Conservation (phyloP, 192 early-diverging fungal genomes). For the Coemansia sp. region DNA sequence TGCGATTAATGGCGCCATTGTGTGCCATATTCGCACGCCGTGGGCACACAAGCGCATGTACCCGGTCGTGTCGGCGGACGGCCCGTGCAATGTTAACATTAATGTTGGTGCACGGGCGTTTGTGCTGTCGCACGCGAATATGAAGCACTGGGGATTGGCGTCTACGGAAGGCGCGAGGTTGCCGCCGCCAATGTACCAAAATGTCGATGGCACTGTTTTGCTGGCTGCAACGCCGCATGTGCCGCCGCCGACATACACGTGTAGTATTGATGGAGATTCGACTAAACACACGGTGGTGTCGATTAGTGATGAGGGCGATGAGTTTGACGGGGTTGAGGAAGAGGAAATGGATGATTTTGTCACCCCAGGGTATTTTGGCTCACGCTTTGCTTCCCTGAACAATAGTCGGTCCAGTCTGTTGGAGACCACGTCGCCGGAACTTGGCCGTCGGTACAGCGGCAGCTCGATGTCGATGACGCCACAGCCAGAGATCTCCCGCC, state of each 20-base stretch:
- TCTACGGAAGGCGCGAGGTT: constrained; percentile 41
- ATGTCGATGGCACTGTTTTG: constrained; percentile 63
- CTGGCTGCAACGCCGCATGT: constrained; percentile 26
- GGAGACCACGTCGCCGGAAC: background rate
- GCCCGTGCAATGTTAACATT: constrained; percentile 42
- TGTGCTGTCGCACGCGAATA: constrained; percentile 50
- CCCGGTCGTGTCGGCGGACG: constrained; percentile 50
- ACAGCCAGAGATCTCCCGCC: background rate
- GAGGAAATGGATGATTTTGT: constrained; percentile 1
- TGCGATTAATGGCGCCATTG: constrained; percentile 67
- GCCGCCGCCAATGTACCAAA: constrained; percentile 58
- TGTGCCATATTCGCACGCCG: constrained; percentile 62
- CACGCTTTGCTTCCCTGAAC: background rate
- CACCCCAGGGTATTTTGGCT: background rate
- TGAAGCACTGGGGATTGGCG: constrained; percentile 50
- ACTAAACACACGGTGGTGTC: constrained; percentile 9
- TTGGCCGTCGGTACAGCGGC: constrained; percentile 15
- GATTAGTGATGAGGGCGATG: constrained; percentile 2
- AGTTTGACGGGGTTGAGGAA: constrained; percentile 1
- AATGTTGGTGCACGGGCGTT: constrained; percentile 49
- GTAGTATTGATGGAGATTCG: background rate
- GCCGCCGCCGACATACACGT: constrained; percentile 24
- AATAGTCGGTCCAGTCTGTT: constrained; percentile 2
- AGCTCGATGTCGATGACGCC: constrained; percentile 1
- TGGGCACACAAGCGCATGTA: constrained; percentile 65